phyloP scores from a whole-genome alignment of 208 protist species.

The Trypanosoma mega region DNA sequence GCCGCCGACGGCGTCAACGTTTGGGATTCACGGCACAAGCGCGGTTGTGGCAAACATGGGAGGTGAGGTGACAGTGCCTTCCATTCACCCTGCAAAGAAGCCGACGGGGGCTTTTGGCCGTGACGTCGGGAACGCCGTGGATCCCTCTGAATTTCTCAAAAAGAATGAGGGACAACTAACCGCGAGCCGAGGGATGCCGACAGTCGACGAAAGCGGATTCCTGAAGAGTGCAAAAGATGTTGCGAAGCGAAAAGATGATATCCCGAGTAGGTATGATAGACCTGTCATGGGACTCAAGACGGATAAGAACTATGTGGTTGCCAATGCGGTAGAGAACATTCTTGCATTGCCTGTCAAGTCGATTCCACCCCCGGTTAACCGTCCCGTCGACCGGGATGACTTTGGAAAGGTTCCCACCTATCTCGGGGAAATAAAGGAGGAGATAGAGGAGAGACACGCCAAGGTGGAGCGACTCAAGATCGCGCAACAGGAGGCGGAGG shows the following conservation, averaged over 20 bases:
- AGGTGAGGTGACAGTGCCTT: constrained; percentile 72
- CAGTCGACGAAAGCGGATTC: constrained; percentile 69
- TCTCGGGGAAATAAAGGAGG: constrained; percentile 87
- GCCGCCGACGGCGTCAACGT: constrained; percentile 84
- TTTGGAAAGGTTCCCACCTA: constrained; percentile 92
- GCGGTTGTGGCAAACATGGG: constrained; percentile 78
- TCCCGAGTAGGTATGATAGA: constrained; percentile 76
- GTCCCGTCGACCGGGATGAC: constrained; percentile 65
- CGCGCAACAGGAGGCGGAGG: constrained; percentile 43
- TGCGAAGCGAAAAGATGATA: constrained; percentile 59
- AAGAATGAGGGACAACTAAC: constrained; percentile 79
- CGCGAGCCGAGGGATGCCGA: constrained; percentile 72
- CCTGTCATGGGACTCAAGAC: constrained; percentile 93
- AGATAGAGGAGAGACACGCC: constrained; percentile 72
- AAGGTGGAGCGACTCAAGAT: constrained; percentile 41
- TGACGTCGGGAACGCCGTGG: constrained; percentile 52
- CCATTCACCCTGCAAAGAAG: constrained; percentile 81
- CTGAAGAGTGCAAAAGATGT: constrained; percentile 64
- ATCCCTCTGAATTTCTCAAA: constrained; percentile 65
- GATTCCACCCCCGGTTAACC: constrained; percentile 39
- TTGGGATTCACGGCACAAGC: constrained; percentile 87
- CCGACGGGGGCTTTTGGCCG: constrained; percentile 78
- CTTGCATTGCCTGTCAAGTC: constrained; percentile 81
- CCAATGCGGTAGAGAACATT: constrained; percentile 94
- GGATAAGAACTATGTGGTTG: constrained; percentile 94